phyloP scores from a whole-genome alignment of 495 filamentous ascomycete genomes.

The Penicillium taxi region DNA sequence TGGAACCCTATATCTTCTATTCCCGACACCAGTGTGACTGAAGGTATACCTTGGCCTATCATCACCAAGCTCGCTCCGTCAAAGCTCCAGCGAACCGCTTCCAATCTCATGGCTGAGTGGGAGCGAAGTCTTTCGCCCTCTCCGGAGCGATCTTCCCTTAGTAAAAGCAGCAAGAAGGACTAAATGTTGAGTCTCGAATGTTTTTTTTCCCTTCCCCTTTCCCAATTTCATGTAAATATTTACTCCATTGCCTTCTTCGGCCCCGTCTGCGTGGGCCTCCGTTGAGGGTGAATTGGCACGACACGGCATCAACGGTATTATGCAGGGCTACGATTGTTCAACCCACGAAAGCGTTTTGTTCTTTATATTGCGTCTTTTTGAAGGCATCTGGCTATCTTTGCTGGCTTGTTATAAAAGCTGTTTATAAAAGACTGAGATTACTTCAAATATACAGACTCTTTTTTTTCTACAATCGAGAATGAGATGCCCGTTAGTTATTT shows the following conservation, averaged over 20 bases:
- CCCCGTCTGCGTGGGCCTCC: conserved; percentile 13
- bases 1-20: conserved; percentile 28
- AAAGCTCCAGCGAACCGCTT: conserved; percentile 61
- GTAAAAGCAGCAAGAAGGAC: conserved; percentile 34
- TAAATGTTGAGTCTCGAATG: conserved; percentile 7
- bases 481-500: too few relatives aligned
- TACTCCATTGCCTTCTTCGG: conserved; percentile 21
- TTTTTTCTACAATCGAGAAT: too few relatives aligned
- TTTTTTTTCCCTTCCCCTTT: conserved; percentile 8
- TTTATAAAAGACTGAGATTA: neutral
- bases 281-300: conserved; percentile 21
- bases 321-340: conserved; percentile 33
- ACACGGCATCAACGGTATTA: conserved; percentile 26
- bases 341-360: conserved; percentile 26
- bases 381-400: conserved; percentile 4
- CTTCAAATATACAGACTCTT: too few relatives aligned
- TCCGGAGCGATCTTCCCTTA: conserved; percentile 24
- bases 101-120: conserved; percentile 72
- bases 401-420: neutral
- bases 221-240: conserved; percentile 17
- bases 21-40: conserved; percentile 29
- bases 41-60: conserved; percentile 62
- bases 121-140: conserved; percentile 45
- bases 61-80: conserved; percentile 57
- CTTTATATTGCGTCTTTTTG: conserved; percentile 5